Evolutionary conservation across 257 asterid species (phyloP).

Genomic region (Parsonsia alboflavescens): DNA sequence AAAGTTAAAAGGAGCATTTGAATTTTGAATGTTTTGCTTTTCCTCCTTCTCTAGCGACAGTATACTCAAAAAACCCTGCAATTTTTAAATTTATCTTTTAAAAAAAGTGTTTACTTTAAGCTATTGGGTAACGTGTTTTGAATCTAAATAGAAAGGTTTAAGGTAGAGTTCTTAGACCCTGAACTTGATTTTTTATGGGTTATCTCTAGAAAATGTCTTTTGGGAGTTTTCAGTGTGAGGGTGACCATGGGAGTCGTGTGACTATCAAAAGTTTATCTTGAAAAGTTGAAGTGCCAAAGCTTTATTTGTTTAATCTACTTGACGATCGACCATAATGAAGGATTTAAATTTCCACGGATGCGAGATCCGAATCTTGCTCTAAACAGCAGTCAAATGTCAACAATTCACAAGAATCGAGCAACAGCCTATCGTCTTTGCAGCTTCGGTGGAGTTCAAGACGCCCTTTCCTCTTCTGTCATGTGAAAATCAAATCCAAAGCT

Average conservation of each 20-base stretch:
- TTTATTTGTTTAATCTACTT: neutral
- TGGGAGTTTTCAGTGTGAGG: no score
- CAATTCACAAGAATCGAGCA: constrained; percentile 15
- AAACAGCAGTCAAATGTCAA: constrained; percentile 3
- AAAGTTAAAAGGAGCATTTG: neutral
- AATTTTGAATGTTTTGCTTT: neutral
- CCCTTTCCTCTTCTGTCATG: neutral
- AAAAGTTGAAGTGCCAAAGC: neutral
- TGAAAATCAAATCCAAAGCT: neutral
- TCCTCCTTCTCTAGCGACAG: neutral
- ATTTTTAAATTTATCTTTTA: neutral
- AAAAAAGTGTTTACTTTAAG: no score
- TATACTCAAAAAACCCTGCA: no score
- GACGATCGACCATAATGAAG: neutral
- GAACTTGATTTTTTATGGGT: no score
- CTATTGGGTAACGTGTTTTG: no score
- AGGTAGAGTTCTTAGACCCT: no score
- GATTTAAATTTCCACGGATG: neutral
- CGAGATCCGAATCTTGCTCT: constrained; percentile 25
- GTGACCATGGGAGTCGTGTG: no score
- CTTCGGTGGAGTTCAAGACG: neutral
- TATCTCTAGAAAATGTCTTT: no score
- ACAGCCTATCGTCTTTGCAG: neutral
- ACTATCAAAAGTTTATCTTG: no score
- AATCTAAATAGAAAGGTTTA: no score